Evolutionary conservation across 441 rosid genomes (phyloP), one percentile per base, ranked within the genome.

Genomic region (Corymbia calophylla): DNA sequence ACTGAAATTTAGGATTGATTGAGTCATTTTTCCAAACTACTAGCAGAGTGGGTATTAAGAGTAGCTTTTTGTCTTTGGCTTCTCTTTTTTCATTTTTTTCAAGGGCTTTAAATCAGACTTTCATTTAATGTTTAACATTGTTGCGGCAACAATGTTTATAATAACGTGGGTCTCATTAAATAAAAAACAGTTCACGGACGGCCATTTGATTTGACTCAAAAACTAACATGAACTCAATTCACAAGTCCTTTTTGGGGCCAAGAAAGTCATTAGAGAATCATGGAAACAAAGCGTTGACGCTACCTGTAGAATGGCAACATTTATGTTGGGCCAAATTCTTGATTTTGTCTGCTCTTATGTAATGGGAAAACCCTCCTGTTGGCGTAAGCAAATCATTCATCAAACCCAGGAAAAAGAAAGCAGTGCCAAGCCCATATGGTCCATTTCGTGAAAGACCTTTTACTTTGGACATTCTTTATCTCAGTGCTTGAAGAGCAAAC

Each of bases 31-130:
- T 29, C 51, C 3, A 0, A 10, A 7, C 3, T 7, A 5, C 49
- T 73, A 35, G 82, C 14, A 0, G 0, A 39, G 29, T 39, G 51
- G 15, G 12, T 35, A 21, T 35, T 21, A 32, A 0, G 14, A 70
- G 2, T 15, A 73, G 1, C 29, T 3, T 73, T 10, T 73, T 10
- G 8, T 1, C 39, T 70, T 35, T 2, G 82, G 29, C 9, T 11
- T 39, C 29, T 39, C 49, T 73, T 39, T 27, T 35, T n/a, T 13
- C 16, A 9, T 56, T 29, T 60, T 19, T 64, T n/a, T 39, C 13
- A 3, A 44, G 29, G 29, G 49, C 6, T 60, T 23, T 6, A 39
- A 39, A 39, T 39, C 9, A 73, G n/a, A 39, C 51, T 21, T 39
- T 21, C 19, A 70, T 6, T 39, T 39, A 73, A 73, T 39, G 51